Evolutionary conservation across 1,284 basidiomycete species (phyloP).

Genomic region (Boletellus deceptivus): DNA sequence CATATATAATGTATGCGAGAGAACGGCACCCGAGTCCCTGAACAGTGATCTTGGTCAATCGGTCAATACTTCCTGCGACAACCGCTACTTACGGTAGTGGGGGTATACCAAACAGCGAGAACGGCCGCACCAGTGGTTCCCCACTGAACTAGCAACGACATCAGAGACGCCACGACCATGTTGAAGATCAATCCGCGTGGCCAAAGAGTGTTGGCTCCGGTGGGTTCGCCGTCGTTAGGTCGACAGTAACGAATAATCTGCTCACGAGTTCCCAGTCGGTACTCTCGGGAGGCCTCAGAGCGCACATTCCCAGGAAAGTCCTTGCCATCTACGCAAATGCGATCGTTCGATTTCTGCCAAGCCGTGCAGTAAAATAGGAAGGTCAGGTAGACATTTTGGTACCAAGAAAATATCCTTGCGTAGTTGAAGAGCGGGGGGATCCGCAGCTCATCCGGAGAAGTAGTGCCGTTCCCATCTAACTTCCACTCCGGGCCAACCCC

Average conservation of each 20-base stretch:
- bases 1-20: constrained; percentile 39
- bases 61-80: neutral
- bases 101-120: constrained; percentile 38
- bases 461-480: neutral
- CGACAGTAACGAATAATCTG: constrained; percentile 31
- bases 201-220: constrained; percentile 17
- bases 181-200: constrained; percentile 31
- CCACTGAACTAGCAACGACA: constrained; percentile 40
- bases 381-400: constrained; percentile 17
- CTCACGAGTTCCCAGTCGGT: constrained; percentile 25
- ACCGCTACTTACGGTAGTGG: constrained; percentile 29
- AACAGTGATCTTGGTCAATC: neutral
- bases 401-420: constrained; percentile 29
- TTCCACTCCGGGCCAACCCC: constrained; percentile 6
- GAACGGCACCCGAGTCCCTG: constrained; percentile 41
- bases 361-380: constrained; percentile 22
- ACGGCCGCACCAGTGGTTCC: constrained; percentile 37
- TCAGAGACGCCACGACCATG: constrained; percentile 35
- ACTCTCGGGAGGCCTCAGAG: constrained; percentile 1
- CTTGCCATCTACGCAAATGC: constrained; percentile 2
- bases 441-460: constrained; percentile 20
- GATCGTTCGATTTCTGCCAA: constrained; percentile 10
- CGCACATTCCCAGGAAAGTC: neutral
- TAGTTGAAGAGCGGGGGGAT: constrained; percentile 35
- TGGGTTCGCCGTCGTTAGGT: constrained; percentile 3